Evolutionary conservation across 2,329 filamentous ascomycete species (phyloP).

Genomic region (Talaromyces sp.): DNA sequence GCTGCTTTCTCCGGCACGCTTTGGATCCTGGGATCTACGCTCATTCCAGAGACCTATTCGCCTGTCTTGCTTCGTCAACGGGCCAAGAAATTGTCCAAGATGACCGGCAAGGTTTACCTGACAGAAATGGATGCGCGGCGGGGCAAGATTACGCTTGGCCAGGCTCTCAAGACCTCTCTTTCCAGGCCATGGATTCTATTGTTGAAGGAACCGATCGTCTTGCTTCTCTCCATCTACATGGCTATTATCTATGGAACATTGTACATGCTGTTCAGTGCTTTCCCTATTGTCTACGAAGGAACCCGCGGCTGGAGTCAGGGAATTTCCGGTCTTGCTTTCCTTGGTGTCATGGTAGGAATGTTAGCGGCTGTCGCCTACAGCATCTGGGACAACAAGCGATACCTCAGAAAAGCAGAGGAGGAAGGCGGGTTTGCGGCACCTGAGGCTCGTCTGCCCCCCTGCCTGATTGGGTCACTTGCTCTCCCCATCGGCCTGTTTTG

Average conservation of each 20-base stretch:
- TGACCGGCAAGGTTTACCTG: slow-evolving; percentile 49
- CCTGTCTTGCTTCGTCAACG: slow-evolving; percentile 52
- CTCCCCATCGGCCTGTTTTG: slow-evolving; percentile 58
- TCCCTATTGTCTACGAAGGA: slow-evolving; percentile 49
- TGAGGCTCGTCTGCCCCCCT: slow-evolving; percentile 53
- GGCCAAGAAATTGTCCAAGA: slow-evolving; percentile 47
- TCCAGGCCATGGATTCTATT: slow-evolving; percentile 49
- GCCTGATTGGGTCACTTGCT: slow-evolving; percentile 48
- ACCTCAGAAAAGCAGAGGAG: slow-evolving; percentile 39
- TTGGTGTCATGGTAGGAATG: slow-evolving; percentile 47
- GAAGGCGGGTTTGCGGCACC: slow-evolving; percentile 59
- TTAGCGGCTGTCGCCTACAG: slow-evolving; percentile 39
- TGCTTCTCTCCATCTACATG: slow-evolving; percentile 50
- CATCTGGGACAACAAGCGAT: slow-evolving; percentile 42
- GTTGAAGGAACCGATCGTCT: slow-evolving; percentile 50
- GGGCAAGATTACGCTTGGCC: slow-evolving; percentile 38
- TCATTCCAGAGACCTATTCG: slow-evolving; percentile 43
- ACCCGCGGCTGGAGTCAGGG: slow-evolving; percentile 48
- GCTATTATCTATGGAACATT: slow-evolving; percentile 52
- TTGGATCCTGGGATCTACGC: slow-evolving; percentile 40
- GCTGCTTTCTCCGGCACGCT: slow-evolving; percentile 61
- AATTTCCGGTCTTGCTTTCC: slow-evolving; percentile 47
- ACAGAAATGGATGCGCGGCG: slow-evolving; percentile 41
- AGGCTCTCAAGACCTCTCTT: slow-evolving; percentile 48
- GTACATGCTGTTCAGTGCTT: slow-evolving; percentile 53